phyloP scores from a whole-genome alignment of 73 alveolate species.

The Paramecium caudatum region DNA sequence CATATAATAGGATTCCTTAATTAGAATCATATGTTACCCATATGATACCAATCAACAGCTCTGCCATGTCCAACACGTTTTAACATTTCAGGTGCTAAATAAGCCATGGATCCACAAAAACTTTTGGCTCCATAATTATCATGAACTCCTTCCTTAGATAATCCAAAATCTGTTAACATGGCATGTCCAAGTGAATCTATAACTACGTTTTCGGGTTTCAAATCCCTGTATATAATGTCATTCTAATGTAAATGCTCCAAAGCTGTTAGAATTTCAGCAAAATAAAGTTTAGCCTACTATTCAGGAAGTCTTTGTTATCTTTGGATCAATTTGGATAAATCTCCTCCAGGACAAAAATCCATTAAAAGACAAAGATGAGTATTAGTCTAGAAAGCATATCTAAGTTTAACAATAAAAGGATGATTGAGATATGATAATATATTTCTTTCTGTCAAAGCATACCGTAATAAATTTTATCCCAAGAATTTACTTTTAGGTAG shows the following conservation, averaged over 20 bases:
- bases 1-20: conserved; percentile 90
- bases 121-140: conserved; percentile 89
- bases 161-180: conserved; percentile 96
- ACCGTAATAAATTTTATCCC: conserved; percentile 92
- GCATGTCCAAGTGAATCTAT: conserved; percentile 97
- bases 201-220: conserved; percentile 93
- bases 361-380: conserved; percentile 94
- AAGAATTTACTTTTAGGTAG: conserved; percentile 88
- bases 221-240: conserved; percentile 88
- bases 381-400: conserved; percentile 95
- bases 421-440: conserved; percentile 86
- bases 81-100: conserved; percentile 98
- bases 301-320: conserved; percentile 88
- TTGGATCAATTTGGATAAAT: conserved; percentile 91
- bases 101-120: conserved; percentile 97
- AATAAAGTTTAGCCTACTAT: conserved; percentile 84
- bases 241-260: conserved; percentile 87
- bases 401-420: conserved; percentile 95
- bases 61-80: conserved; percentile 96
- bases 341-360: conserved; percentile 99
- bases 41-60: conserved; percentile 96
- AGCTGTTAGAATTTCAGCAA: conserved; percentile 86
- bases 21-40: conserved; percentile 78
- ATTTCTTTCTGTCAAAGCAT: conserved; percentile 97
- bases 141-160: conserved; percentile 89